Conservation (phyloP, 75 land plant species). For the Azolla pinnata region DNA sequence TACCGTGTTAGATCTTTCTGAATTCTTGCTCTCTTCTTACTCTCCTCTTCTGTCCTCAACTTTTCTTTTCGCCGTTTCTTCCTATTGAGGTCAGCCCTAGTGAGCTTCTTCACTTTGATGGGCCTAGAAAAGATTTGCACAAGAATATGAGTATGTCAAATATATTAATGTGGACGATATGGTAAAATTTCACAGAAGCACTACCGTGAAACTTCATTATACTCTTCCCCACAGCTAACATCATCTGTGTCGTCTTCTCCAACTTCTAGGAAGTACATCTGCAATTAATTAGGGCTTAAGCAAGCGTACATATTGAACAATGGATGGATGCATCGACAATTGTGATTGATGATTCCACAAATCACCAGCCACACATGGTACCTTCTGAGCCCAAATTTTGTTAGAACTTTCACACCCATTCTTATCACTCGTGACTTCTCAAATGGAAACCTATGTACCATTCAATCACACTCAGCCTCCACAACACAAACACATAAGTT, state of each 20-base stretch:
- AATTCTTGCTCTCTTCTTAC: conserved; percentile 30
- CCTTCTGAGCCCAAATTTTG: no score
- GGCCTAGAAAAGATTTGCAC: conserved; percentile 25
- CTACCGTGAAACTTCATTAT: not conserved
- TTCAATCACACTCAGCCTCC: no score
- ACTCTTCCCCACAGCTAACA: not conserved
- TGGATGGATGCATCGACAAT: no score
- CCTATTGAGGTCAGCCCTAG: conserved; percentile 65
- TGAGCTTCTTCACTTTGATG: conserved; percentile 60
- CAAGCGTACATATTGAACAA: no score
- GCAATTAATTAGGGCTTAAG: no score
- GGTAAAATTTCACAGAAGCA: not conserved
- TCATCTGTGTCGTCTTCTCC: conserved; percentile 43
- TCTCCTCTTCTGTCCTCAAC: conserved; percentile 47
- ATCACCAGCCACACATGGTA: no score
- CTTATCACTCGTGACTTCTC: no score
- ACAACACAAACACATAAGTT: no score
- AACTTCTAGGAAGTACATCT: conserved; percentile 69
- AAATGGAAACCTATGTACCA: no score
- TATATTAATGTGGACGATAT: not conserved
- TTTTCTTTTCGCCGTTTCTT: conserved; percentile 51
- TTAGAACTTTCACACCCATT: no score
- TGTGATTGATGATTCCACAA: no score
- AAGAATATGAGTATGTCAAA: not conserved
- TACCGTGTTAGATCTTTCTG: conserved; percentile 63